Evolutionary conservation across 2,329 filamentous ascomycete genomes (phyloP).

Genomic region (Colletotrichum costaricense): DNA sequence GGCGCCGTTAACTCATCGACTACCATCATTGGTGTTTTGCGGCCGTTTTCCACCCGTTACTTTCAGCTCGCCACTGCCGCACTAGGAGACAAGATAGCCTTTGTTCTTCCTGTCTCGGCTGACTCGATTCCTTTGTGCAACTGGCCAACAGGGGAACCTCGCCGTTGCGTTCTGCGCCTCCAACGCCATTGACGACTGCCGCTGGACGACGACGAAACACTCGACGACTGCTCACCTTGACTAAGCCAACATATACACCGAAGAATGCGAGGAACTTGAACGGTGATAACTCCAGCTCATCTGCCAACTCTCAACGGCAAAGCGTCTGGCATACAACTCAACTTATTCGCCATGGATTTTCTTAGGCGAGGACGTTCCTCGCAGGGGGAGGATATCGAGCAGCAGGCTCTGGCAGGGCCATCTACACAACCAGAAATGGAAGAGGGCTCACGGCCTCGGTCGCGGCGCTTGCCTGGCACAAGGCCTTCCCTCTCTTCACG

Average conservation of each 20-base stretch:
- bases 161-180: neutral
- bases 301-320: neutral
- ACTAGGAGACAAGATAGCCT: conserved; percentile 15
- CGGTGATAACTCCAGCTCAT: conserved; percentile 7
- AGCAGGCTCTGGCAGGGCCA: conserved; percentile 23
- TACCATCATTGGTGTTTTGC: neutral
- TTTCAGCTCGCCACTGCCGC: neutral
- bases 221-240: neutral
- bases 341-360: conserved; percentile 25
- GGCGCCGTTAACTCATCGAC: neutral
- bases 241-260: neutral
- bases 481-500: conserved; percentile 16
- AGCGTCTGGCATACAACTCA: neutral
- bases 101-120: conserved; percentile 8
- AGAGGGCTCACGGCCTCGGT: conserved; percentile 13
- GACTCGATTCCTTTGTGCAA: conserved; percentile 7
- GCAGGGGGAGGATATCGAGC: conserved; percentile 18
- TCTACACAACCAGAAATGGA: conserved; percentile 32
- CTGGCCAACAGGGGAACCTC: neutral
- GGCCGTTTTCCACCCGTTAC: conserved; percentile 4
- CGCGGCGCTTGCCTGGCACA: conserved; percentile 17
- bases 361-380: conserved; percentile 20
- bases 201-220: conserved; percentile 14
- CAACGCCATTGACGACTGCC: conserved; percentile 11
- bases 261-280: conserved; percentile 24